phyloP scores from a whole-genome alignment of 148 eudicot species.

The Bassia scoparia region DNA sequence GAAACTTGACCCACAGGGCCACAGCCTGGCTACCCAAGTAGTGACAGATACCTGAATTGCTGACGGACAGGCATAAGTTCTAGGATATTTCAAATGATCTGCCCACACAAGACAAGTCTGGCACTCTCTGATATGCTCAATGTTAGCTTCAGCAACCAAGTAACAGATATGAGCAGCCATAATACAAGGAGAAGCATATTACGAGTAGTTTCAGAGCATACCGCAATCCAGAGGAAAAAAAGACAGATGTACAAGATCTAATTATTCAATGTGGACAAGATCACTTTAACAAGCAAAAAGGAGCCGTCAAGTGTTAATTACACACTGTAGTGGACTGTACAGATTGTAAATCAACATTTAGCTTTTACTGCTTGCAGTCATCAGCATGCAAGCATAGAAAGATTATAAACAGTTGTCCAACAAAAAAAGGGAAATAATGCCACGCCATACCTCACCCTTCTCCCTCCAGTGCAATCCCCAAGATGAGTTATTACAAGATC shows the following conservation, averaged over 20 bases:
- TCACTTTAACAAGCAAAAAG: background rate
- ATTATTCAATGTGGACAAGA: no score
- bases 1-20: no score
- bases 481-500: constrained; percentile 89
- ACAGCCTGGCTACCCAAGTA: constrained; percentile 4
- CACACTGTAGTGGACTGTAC: no score
- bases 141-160: constrained; percentile 76
- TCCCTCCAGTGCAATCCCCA: constrained; percentile 86
- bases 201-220: no score
- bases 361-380: background rate
- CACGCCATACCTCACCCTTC: constrained; percentile 56
- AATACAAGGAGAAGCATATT: constrained; percentile 25
- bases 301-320: background rate
- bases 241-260: no score
- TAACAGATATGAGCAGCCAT: constrained; percentile 87
- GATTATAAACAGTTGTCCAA: background rate
- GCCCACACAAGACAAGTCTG: constrained; percentile 90
- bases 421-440: background rate
- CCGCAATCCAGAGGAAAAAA: no score
- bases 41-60: constrained; percentile 69
- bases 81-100: constrained; percentile 75
- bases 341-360: background rate
- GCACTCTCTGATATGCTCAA: constrained; percentile 80
- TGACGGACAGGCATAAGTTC: constrained; percentile 79
- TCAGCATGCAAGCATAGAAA: constrained; percentile 10